Evolutionary conservation across 2,329 filamentous ascomycete species (phyloP), one percentile per base, ranked within the genome.

Genomic region (Colletotrichum spaethianum): DNA sequence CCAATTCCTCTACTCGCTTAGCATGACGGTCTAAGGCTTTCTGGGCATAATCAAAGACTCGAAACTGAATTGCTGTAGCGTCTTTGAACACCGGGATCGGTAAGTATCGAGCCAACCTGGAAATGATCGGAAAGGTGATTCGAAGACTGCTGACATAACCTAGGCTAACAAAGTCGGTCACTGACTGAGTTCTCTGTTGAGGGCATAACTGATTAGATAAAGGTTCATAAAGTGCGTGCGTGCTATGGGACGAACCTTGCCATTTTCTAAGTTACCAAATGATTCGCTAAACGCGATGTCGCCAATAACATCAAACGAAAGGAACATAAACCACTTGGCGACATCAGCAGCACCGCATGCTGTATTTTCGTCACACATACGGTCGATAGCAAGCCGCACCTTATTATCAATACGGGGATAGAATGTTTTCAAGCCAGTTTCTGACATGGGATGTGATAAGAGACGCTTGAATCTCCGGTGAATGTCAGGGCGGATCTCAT

Each of bases 311-410:
- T 81, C 79, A 53, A 80, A 81, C 0, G 87, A 79, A 81, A 89
- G 84, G 64, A 88, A 89, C 16, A 85, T 78, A 78, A 83, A 87
- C 88, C 88, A 90, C 70, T 89, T 88, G 69, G 83, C 82, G 0
- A 90, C 78, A 69, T 91, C 87, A 0, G 79, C 81, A 0, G 74
- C 79, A 0, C 84, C 82, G 0, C 78, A 78, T 0, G 77, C 77
- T 0, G 71, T 72, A 12, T 83, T 81, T 50, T 90, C 87, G 16
- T 83, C 77, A 0, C 72, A 76, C 28, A 90, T 89, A 50, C 79
- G 80, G 4, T 82, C 42, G 1, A 90, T 80, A 0, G 86, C 78
- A 8, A 87, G 72, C 2, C 81, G 74, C 6, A 89, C 79, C 28
- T 80, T 67, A 0, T 77, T 76, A 48, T 82, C 77, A 26, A 83